A percentile compares a stretch with the other conserved stretches of the same genome.
phyloP scores from a whole-genome alignment of 345 rosid genomes.

The Odontarrhena argentea region DNA sequence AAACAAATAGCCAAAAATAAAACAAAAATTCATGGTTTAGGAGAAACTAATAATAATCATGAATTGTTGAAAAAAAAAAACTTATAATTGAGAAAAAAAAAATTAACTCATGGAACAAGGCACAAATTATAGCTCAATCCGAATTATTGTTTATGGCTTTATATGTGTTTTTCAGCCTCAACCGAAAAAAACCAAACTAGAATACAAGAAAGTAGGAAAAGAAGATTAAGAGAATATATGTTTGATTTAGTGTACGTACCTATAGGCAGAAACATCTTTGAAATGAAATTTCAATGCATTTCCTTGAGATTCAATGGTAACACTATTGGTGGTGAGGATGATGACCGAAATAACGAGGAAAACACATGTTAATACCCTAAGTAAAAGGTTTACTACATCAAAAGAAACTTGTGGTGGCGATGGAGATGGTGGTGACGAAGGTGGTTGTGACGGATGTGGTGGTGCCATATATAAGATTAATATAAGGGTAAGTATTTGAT shows the following conservation, averaged over 20 bases:
- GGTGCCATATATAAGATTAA: constrained; percentile 31
- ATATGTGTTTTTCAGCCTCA: not conserved
- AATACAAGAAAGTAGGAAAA: not conserved
- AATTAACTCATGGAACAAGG: not conserved
- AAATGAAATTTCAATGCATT: constrained; percentile 25
- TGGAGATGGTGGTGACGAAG: constrained; percentile 30
- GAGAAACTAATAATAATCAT: not conserved
- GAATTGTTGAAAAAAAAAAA: no score
- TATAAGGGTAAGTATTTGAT: not conserved
- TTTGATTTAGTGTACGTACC: constrained; percentile 38
- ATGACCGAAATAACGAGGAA: constrained; percentile 42
- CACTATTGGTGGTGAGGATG: constrained; percentile 42
- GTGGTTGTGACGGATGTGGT: constrained; percentile 35
- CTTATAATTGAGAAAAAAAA: no score
- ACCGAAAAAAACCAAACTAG: not conserved
- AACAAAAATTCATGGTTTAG: not conserved
- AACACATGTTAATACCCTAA: constrained; percentile 38
- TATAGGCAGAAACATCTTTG: constrained; percentile 44
- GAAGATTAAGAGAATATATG: not conserved
- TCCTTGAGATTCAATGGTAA: constrained; percentile 23
- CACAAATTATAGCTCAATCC: not conserved
- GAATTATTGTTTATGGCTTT: not conserved
- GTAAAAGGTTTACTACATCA: constrained; percentile 23
- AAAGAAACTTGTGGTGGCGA: constrained; percentile 29
- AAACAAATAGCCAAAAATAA: not conserved